Evolutionary conservation across 2,329 filamentous ascomycete species (phyloP), one percentile per base, ranked within the genome.

Genomic region (Penicillium sp.): DNA sequence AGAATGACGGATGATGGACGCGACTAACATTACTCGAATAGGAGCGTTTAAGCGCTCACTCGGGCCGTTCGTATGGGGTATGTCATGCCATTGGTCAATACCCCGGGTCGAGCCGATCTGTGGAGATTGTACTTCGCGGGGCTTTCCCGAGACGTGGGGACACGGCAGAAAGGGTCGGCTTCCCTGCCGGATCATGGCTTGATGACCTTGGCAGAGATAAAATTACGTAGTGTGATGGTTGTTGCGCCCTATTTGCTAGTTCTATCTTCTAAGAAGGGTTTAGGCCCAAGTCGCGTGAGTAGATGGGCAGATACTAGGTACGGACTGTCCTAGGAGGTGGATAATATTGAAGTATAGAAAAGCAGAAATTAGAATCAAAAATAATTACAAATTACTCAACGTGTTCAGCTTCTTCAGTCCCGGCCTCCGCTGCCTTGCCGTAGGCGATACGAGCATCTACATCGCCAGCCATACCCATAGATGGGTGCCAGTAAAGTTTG

Each of bases 401-500:
- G 59, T 69, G 67, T 46, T 68, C 58, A 29, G 56, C 55, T 19
- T 59, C 50, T 16, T 54, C 55, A 42, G 33, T 50, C 13, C 60
- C 61, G 3, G 50, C 37, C 5, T 62, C 65, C 47, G 61, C 64
- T 35, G 61, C 62, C 51, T 54, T 60, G 16, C 54, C 53, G 16
- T 60, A 47, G 13, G 51, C 54, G 26, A 67, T 49, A 1, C 66
- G 59, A 42, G 59, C 48, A 46, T 64, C 60, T 6, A 59, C 59
- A 44, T 68, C 62, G 8, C 67, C 67, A 4, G 61, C 61, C 33
- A 62, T 55, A 3, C 67, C 67, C 66, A 68, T 64, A 11, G 68
- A 71, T 9, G 65, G 33, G 35, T 72, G 58, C 70, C 69, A 72
- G 49, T 73, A 62, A 8, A 73, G 61, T 31, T 64, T 55, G 44